Percentiles rank a stretch among this genome's conserved stretches.
Evolutionary conservation across 495 filamentous ascomycete species (phyloP).

Genomic region (Talaromyces nanjingensis): DNA sequence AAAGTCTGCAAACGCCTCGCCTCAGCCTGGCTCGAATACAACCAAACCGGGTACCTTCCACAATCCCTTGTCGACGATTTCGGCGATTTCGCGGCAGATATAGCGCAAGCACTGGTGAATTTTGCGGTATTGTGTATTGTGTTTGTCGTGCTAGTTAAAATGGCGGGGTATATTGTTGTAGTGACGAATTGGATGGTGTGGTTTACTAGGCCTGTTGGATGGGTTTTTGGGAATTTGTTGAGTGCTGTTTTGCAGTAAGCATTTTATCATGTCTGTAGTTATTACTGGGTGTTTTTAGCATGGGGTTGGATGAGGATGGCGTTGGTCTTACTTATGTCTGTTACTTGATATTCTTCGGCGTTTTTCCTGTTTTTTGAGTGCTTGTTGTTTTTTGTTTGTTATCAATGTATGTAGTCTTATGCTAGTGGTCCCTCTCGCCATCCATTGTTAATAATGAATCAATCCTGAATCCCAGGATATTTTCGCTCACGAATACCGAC

Average conservation of each 20-base stretch:
- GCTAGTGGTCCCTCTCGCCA: not conserved
- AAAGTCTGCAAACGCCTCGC: conserved; percentile 24
- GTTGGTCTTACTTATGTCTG: not conserved
- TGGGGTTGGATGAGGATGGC: not conserved
- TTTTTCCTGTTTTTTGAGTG: not conserved
- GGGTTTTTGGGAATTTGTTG: conserved; percentile 25
- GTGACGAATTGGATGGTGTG: conserved; percentile 37
- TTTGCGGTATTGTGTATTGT: conserved; percentile 29
- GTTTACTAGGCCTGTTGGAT: conserved; percentile 34
- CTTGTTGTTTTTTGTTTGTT: not conserved
- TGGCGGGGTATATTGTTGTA: conserved; percentile 28
- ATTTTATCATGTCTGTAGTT: not conserved
- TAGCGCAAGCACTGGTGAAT: conserved; percentile 32
- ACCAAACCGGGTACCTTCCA: conserved; percentile 30
- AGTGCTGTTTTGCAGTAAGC: conserved; percentile 19
- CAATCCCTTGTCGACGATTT: conserved; percentile 25
- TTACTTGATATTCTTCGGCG: not conserved
- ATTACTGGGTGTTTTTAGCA: not conserved
- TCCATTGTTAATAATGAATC: not conserved
- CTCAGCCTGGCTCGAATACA: conserved; percentile 23
- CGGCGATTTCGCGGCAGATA: conserved; percentile 22
- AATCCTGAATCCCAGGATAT: not conserved
- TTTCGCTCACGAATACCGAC: not conserved
- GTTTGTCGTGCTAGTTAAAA: conserved; percentile 25
- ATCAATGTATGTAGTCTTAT: not conserved